Base-by-base conservation (phyloP, 2,329 filamentous ascomycete species). In the Aspergillus sp. region DNA sequence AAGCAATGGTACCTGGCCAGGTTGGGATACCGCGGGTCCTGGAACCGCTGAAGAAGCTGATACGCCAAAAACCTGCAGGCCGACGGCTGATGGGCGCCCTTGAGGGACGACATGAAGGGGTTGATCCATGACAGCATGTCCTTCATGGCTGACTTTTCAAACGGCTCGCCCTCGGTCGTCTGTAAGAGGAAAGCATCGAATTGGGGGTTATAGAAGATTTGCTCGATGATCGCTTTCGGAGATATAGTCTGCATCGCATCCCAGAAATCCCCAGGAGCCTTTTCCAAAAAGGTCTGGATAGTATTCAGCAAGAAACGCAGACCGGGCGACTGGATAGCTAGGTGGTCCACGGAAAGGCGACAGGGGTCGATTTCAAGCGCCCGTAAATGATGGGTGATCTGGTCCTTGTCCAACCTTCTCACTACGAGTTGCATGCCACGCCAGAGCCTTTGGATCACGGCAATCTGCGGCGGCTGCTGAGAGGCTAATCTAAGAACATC, bases 211-310 rank as follows among this genome's bases (percentile, higher is more conserved):
- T 78, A 80, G 57, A 93, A 87, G 39, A 95, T 79, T 52, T 89
- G 79, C 61, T 96, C 89, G n/a, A 88, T 81, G 42, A 97, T 81
- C 32, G 84, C 81, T 38, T 83, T 82, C 3, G 88, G 85, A 1
- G 86, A 85, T 43, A 91, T 87, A 29, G 88, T 80, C 43, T 86
- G 83, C 69, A 94, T 84, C 1, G 88, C 84, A 57, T 88, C 85
- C 91, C 91, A 96, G 57, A 96, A 93, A 40, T 86, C 85, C 46
- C 78, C 79, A 0, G 88, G 78, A 0, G 87, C 85, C 57, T 86
- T 89, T 53, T 83, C 78, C 44, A 96, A 73, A 10, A 96, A 76
- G 8, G 73, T 74, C 40, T 79, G 80, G 50, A 95, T 78, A 1
- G 83, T 81, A 47, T 82, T 80, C 41, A 94, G 75, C 10, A 93